Base-by-base conservation (phyloP, 164 flowering plant genomes). In the Akebia trifoliata region DNA sequence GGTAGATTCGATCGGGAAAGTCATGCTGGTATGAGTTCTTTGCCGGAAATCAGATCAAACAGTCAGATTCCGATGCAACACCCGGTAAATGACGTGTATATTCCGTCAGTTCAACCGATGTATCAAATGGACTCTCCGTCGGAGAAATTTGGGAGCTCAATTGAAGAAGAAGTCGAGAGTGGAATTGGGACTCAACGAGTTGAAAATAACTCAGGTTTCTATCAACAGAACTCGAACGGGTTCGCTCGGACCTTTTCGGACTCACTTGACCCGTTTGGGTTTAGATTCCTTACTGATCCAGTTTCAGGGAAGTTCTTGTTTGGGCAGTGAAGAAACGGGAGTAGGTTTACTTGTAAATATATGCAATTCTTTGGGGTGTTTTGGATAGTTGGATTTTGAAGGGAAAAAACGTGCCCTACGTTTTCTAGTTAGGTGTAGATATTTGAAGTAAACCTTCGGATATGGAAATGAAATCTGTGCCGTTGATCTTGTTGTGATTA, bases 81-180 rank as follows among this genome's bases (percentile, higher is more conserved):
- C 22, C 37, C 37, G 22, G 29, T 50, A 5, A 54, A 51, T 39
- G 80, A 74, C 50, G 22, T 40, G 31, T 64, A 56, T 54, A 56
- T 66, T 14, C 74, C 79, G 21, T 39, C 69, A 0, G 9, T 69
- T 3, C 64, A 76, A 8, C 66, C 61, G 12, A 22, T 57, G 1
- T 43, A 56, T 62, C 71, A 69, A 3, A 50, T 55, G 61, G 71
- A 70, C 2, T 51, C 69, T n/a, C 62, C 59, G 4, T 32, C 67
- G 52, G 64, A 62, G 22, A 53, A 43, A 48, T 25, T 56, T 36
- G 59, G 65, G 8, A 54, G 59, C 18, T 44, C 67, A 2, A 46
- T 61, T 7, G 94, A 82, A 1, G 87, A 81, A 21, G 91, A 84
- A 61, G 89, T 72, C 0, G 78, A 79, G 56, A 81, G 95, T 17